Evolutionary conservation across 441 rosid species (phyloP), one percentile per base, ranked within the genome.

Genomic region (Gossypium lobatum): DNA sequence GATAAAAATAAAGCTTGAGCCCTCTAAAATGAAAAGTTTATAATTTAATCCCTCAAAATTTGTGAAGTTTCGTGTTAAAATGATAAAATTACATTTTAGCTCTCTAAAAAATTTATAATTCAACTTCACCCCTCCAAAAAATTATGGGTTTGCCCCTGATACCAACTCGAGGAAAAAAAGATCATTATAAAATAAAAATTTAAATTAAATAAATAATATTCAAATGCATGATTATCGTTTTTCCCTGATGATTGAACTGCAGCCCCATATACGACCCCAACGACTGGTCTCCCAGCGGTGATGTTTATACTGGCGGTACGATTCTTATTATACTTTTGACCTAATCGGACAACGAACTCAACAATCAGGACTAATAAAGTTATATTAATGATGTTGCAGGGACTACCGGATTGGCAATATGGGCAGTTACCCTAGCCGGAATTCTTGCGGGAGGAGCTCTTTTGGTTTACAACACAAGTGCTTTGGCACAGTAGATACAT

Each of bases 401-500:
- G 1, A 0, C 74, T 0, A 91, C 95, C 25, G 98, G 99, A 0
- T 86, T 95, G 83, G 88, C 89, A 11, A 95, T 95, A 52, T 95
- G 99, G 98, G 99, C 98, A 0, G 93, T 86, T 5, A 90, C 99
- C 48, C 84, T 95, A 3, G 71, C 81, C 25, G 98, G 95, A 2
- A 39, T 95, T 34, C 99, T 93, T 0, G 91, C 89, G 2, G 96
- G 95, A 65, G 97, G 99, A 21, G 98, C 93, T 18, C 97, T 90
- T 76, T 97, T 93, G 52, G 99, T 93, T 23, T 93, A 93, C 96
- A 93, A 73, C 85, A 93, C 98, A 59, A 95, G 98, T 83, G 97
- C 98, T 60, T 88, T 93, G 92, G 79, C 58, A 50, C 97, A 88
- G 88, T 95, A 85, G 78, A 79, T 23, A 46, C 13, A 73, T 53